Evolutionary conservation across 768 basidiomycete species (phyloP), one percentile per base, ranked within the genome.

Genomic region (Tremella yokohamensis): DNA sequence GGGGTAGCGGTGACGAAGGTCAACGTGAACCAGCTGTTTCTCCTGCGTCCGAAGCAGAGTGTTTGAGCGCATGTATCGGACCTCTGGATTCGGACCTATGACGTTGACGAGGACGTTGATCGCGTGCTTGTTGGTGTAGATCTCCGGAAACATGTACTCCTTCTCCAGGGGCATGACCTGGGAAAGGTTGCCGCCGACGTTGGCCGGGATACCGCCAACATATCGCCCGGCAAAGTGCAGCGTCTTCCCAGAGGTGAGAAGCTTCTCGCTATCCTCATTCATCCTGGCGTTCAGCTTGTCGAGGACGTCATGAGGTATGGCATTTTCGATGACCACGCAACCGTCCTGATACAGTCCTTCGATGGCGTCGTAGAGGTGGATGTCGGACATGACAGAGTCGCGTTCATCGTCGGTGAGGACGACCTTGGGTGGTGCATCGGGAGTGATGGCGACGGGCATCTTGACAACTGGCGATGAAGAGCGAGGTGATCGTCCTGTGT

Each of bases 361-460:
- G 29, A 57, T 52, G 19, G 49, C 48, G 39, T 57, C 56, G 22
- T 57, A 57, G 0, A 57, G 56, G 34, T 57, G 50, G 13, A 16
- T 51, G 34, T 57, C 56, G 16, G n/a, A 13, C 56, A 57, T 57
- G 49, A 57, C 49, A 24, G 15, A 18, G 40, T 57, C 56, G 12
- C 56, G 26, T 34, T 57, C 56, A 16, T 57, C 56, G 29, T 57
- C 56, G 49, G 56, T 57, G 56, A 57, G 56, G n/a, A 20, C 26
- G 49, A 57, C 50, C 7, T 26, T 42, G 4, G 3, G 39, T 8
- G 56, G 56, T 15, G 42, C 54, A 37, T 56, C 54, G 11, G n/a
- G n/a, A 6, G 29, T 34, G 29, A 11, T 34, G 29, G 29, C 29
- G 29, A 34, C 29, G 4, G 29, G 29, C 29, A 34, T 34, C 11